Evolutionary conservation across 2,329 filamentous ascomycete genomes (phyloP), one percentile per base, ranked within the genome.

Genomic region (Colletotrichum theobromicola): DNA sequence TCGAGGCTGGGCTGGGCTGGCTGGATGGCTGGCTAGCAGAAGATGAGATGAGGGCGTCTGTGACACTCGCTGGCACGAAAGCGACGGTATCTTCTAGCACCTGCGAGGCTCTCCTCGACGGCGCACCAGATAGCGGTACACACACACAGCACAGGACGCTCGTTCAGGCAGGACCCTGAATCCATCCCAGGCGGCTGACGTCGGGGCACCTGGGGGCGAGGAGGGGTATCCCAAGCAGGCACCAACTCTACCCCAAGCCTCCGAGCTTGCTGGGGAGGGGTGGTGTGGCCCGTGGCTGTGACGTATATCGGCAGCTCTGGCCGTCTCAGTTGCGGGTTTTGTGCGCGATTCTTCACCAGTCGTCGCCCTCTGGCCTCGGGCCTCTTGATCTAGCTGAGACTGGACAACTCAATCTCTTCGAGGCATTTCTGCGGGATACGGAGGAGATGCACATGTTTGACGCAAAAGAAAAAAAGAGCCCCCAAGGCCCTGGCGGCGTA

Each of bases 241-340:
- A 34, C 24, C 24, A 30, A 34, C 32, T 64, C 24, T 67, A 35
- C 53, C 28, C 55, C 63, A 62, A 55, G 53, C 24, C 28, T 55
- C 71, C 53, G 24, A 37, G 21, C 53, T 16, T 28, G n/a, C n/a
- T 55, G 53, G 63, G 37, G 72, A 65, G 30, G 32, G 53, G 34
- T 18, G 35, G 32, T 42, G 53, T 53, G 21, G 34, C 13, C 30
- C 6, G 71, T 63, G 72, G 68, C 72, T 67, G 68, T 74, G 68
- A 74, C 72, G 68, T 74, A 68, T 64, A 63, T 32, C 57, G 15
- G 46, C 60, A 69, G 46, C 26, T 35, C 62, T 74, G 37, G 72
- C 72, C 71, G 67, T 55, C 63, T 67, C 62, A 35, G 21, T 74
- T 74, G 72, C 68, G 72, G 55, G 37, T 58, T 74, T 74, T 74